A percentile compares a stretch with the other conserved stretches of the same genome.
phyloP scores from a whole-genome alignment of 495 filamentous ascomycete genomes.

The Arthonia radiata region DNA sequence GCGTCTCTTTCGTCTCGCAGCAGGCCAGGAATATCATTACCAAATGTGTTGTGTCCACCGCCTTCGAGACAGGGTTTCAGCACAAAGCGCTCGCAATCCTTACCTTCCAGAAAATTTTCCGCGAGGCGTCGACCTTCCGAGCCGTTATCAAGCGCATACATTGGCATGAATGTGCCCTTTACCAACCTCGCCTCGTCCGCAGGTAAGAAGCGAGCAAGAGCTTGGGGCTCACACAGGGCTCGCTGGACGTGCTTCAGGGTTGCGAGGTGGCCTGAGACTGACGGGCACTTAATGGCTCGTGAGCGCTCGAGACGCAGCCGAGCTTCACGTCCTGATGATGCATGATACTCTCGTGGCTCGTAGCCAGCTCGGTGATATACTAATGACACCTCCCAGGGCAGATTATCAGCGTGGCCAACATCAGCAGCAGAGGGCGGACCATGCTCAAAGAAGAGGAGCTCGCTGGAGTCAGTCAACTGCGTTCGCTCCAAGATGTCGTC shows the following conservation, averaged over 20 bases:
- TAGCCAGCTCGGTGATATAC: constrained; percentile 9
- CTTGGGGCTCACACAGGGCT: constrained; percentile 5
- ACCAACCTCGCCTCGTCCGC: not conserved
- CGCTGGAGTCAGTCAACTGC: not conserved
- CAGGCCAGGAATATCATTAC: constrained; percentile 7
- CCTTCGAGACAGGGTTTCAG: constrained; percentile 10
- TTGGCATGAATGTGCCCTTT: constrained; percentile 5
- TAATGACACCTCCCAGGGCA: constrained; percentile 5
- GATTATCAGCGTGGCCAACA: not conserved
- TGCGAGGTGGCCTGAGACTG: constrained; percentile 4
- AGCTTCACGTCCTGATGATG: not conserved
- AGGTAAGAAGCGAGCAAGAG: constrained; percentile 5
- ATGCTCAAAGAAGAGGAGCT: too few species aligned
- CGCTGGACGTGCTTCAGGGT: constrained; percentile 8
- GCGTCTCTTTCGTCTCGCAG: constrained; percentile 3
- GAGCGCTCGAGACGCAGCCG: constrained; percentile 4
- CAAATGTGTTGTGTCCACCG: constrained; percentile 9
- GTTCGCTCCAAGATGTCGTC: constrained; percentile 3
- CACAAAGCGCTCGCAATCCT: constrained; percentile 3
- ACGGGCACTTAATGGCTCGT: constrained; percentile 9
- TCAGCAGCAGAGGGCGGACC: too few species aligned
- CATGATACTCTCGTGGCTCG: constrained; percentile 5
- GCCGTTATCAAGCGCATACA: constrained; percentile 5
- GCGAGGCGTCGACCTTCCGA: not conserved
- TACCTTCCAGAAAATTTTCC: not conserved